Evolutionary conservation across 2,329 filamentous ascomycete species (phyloP).

Genomic region (Ophiocordyceps unilateralis): DNA sequence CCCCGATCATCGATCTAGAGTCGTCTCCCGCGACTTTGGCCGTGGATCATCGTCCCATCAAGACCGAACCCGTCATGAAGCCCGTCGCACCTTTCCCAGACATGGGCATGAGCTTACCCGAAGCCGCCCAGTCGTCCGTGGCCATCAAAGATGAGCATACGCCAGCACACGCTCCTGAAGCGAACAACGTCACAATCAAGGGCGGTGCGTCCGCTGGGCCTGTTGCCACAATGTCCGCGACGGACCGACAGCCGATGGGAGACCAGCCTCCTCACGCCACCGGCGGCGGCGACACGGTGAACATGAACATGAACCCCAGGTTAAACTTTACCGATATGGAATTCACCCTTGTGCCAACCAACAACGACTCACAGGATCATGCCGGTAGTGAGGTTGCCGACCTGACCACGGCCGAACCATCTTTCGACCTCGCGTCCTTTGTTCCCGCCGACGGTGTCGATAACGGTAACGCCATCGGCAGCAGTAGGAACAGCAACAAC

Average conservation of each 20-base stretch:
- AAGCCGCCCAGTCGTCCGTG: slow-evolving; percentile 5
- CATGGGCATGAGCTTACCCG: slow-evolving; percentile 31
- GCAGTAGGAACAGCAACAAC: slow-evolving; percentile 2
- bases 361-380: slow-evolving; percentile 12
- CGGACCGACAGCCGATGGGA: slow-evolving; percentile 9
- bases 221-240: slow-evolving; percentile 9
- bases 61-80: slow-evolving; percentile 17
- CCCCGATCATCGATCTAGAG: slow-evolving; percentile 19
- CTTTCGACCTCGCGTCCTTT: slow-evolving; percentile 30
- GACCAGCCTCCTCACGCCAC: slow-evolving; percentile 7
- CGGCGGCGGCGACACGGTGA: slow-evolving; percentile 3
- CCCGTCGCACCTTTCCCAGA: slow-evolving; percentile 37
- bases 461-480: slow-evolving; percentile 4
- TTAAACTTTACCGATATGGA: slow-evolving; percentile 39
- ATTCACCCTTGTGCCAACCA: slow-evolving; percentile 31
- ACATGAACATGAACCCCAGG: slow-evolving; percentile 14
- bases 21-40: slow-evolving; percentile 12
- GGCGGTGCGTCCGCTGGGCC: slow-evolving; percentile 1
- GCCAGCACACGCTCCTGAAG: neutral
- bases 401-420: slow-evolving; percentile 14
- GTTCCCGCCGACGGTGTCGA: slow-evolving; percentile 15
- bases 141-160: slow-evolving; percentile 8
- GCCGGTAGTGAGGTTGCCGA: slow-evolving; percentile 1
- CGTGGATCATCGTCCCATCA: slow-evolving; percentile 14
- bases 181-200: slow-evolving; percentile 9